Conservation (phyloP, 139 green algal genomes). For the Coelastrella sp. region DNA sequence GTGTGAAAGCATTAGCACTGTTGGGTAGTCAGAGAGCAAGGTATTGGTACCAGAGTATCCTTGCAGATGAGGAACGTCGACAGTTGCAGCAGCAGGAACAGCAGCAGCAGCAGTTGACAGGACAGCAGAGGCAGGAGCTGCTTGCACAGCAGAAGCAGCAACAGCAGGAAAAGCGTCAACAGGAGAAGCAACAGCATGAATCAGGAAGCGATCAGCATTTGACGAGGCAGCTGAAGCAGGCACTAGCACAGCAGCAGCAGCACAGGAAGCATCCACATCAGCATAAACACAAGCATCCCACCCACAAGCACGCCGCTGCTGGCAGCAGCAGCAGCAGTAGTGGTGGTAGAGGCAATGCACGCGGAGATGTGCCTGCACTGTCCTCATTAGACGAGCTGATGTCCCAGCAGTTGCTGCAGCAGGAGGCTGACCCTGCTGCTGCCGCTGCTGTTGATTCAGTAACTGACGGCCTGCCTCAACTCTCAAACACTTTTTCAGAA, state of each 20-base stretch:
- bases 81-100: constrained; percentile 16
- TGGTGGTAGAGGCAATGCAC: background rate
- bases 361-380: background rate
- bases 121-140: background rate
- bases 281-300: constrained; percentile 17
- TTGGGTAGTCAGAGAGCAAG: constrained; percentile 11
- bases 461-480: background rate
- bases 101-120: constrained; percentile 18
- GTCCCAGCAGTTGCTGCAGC: background rate
- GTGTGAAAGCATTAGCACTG: constrained; percentile 44
- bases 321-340: constrained; percentile 45
- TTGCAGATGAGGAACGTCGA: constrained; percentile 14
- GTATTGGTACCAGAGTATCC: constrained; percentile 33
- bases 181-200: background rate
- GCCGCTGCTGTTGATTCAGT: background rate
- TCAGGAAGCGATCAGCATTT: background rate
- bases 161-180: background rate
- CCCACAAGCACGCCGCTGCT: background rate
- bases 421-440: background rate
- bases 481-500: background rate
- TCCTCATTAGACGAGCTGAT: constrained; percentile 30
- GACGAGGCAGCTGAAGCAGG: background rate
- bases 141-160: constrained; percentile 27
- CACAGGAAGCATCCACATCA: background rate
- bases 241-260: constrained; percentile 21